Percentiles rank a stretch among this genome's conserved stretches.
Evolutionary conservation across 148 eudicot species (phyloP).

Genomic region (Rhododendron ovatum): DNA sequence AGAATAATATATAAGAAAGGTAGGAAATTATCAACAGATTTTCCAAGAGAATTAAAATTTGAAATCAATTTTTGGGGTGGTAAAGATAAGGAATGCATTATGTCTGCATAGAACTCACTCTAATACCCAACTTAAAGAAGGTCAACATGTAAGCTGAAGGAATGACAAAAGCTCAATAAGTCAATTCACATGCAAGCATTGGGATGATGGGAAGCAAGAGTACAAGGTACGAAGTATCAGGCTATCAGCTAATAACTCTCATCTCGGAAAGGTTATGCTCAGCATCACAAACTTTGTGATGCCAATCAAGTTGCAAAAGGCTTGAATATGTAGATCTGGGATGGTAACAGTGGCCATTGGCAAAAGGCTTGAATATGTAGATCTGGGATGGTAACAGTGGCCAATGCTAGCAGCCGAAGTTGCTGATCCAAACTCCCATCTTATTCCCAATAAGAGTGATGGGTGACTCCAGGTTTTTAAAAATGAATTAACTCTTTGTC

Average conservation of each 20-base stretch:
- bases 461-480: not conserved
- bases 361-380: not conserved
- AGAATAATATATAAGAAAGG: constrained; percentile 12
- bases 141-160: not conserved
- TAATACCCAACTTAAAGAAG: not conserved
- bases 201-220: not conserved
- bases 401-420: not conserved
- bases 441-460: not conserved
- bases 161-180: not conserved
- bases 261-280: not conserved
- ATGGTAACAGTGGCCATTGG: not conserved
- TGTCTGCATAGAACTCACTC: not conserved
- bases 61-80: not conserved
- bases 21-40: not conserved
- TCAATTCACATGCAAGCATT: not conserved
- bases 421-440: not conserved
- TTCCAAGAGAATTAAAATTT: not conserved
- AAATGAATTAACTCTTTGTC: no score
- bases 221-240: not conserved
- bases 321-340: not conserved
- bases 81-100: not conserved
- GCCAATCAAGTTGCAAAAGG: not conserved
- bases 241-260: not conserved
- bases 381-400: not conserved
- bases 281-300: not conserved